Base-by-base conservation (phyloP, 768 basidiomycete species). In the Mycena venus region DNA sequence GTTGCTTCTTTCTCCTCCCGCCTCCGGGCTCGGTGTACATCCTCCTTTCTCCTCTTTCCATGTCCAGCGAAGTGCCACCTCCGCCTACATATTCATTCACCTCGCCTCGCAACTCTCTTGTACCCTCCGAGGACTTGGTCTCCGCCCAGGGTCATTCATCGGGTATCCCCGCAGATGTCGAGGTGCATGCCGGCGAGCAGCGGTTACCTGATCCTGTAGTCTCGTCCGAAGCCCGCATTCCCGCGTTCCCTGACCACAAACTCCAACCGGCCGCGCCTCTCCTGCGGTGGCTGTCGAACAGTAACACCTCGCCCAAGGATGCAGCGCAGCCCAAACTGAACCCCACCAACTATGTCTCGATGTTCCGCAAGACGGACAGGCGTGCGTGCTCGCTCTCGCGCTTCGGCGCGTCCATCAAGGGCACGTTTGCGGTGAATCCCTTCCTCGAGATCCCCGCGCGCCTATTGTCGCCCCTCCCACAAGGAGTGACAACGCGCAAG, bases 381-480 rank as follows among this genome's bases (percentile, higher is more conserved):
- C 78, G 78, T 29, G 73, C 73, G 40, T 61, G 79, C 8, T 79
- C 75, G 49, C 74, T 78, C 10, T 59, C 68, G 14, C 70, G 77
- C 9, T 36, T 69, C 31, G 32, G 36, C 31, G 56, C n/a, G n/a
- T n/a, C n/a, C n/a, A n/a, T n/a, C n/a, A n/a, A n/a, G n/a, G n/a
- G n/a, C n/a, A n/a, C n/a, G n/a, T 86, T 83, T 72, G 80, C 80
- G 34, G 85, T 89, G 32, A 84, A 89, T 58, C 87, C 88, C 0
- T 82, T 80, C 55, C 80, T 89, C 10, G 72, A 78, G 31, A 83
- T 89, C 56, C 86, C 88, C 0, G 36, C 82, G 8, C 78, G 82
- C 15, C 64, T 88, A 29, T 77, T 89, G 14, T 80, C 84, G 10
- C 84, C 82, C 5, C 74, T 83, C 0, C 31, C 63, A n/a, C 38